Evolutionary conservation across 192 early-diverging fungal genomes (phyloP).

Genomic region (Linnemannia elongata): DNA sequence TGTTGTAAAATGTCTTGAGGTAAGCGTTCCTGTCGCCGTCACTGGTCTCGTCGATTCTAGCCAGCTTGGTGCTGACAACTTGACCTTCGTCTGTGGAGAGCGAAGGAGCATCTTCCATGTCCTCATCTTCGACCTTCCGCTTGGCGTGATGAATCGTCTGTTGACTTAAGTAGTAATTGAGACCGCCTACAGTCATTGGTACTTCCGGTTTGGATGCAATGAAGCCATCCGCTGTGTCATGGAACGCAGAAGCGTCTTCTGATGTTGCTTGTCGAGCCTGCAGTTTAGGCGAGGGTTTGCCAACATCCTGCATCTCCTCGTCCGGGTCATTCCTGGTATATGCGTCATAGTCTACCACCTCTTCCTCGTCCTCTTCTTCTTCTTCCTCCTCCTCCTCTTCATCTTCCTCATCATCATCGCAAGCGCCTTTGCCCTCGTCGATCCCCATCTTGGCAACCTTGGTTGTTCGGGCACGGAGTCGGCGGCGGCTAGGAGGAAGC

Average conservation of each 20-base stretch:
- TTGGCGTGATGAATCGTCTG: constrained; percentile 33
- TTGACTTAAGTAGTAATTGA: background rate
- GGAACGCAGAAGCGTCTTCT: constrained; percentile 21
- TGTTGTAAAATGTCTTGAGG: constrained; percentile 53
- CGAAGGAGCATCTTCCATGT: constrained; percentile 46
- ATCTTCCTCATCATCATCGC: constrained; percentile 37
- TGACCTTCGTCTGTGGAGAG: constrained; percentile 56
- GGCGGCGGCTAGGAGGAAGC: constrained; percentile 40
- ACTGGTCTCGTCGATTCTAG: constrained; percentile 46
- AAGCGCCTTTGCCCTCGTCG: constrained; percentile 25
- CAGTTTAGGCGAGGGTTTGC: constrained; percentile 6
- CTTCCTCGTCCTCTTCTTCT: constrained; percentile 41
- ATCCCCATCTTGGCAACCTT: constrained; percentile 57
- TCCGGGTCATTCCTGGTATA: constrained; percentile 24
- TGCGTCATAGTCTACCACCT: constrained; percentile 29
- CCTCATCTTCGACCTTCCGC: constrained; percentile 51
- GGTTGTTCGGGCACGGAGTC: constrained; percentile 47
- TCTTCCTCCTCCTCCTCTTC: constrained; percentile 43
- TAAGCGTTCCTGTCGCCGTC: constrained; percentile 38
- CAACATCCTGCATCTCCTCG: constrained; percentile 49
- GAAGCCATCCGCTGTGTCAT: constrained; percentile 25
- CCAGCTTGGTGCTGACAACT: constrained; percentile 51
- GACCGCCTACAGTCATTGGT: background rate
- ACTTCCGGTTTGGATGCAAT: constrained; percentile 53
- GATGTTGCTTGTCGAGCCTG: background rate